Evolutionary conservation across 768 basidiomycete genomes (phyloP).

Genomic region (Mycena belliarum): DNA sequence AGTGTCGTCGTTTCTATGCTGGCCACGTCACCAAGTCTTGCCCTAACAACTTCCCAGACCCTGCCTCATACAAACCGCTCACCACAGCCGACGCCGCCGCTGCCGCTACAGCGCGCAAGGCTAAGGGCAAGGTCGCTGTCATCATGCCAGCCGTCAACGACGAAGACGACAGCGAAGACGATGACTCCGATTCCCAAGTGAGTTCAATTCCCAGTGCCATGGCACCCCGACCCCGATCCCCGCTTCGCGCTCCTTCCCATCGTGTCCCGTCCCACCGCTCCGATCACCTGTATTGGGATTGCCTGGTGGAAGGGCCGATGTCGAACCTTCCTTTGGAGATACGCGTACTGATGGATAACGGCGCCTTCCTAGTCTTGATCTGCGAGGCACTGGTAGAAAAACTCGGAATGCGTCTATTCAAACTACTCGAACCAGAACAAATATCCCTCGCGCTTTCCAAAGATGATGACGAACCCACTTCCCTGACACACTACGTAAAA

Average conservation of each 20-base stretch:
- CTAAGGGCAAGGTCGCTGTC: neutral
- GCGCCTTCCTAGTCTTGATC: conserved; percentile 4
- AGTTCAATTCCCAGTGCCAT: neutral
- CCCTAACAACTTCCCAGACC: neutral
- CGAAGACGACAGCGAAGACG: neutral
- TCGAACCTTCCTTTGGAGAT: neutral
- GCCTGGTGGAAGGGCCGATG: neutral
- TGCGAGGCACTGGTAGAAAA: neutral
- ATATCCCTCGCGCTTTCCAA: neutral
- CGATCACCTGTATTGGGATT: conserved; percentile 1
- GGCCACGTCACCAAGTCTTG: neutral
- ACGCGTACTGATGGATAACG: conserved; percentile 1
- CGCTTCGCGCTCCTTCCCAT: too few species aligned
- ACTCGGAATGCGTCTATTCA: neutral
- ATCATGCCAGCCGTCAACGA: neutral
- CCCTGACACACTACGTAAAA: too few species aligned
- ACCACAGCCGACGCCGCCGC: neutral
- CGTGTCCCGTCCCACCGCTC: too few species aligned
- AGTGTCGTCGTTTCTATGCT: neutral
- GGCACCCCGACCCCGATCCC: too few species aligned
- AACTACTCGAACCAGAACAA: neutral
- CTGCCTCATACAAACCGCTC: neutral
- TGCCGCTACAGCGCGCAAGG: neutral
- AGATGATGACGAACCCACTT: too few species aligned
- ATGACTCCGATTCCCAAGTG: too few species aligned